Base-by-base conservation (phyloP, 805 yeast genomes). In the Candida namnaoensis region DNA sequence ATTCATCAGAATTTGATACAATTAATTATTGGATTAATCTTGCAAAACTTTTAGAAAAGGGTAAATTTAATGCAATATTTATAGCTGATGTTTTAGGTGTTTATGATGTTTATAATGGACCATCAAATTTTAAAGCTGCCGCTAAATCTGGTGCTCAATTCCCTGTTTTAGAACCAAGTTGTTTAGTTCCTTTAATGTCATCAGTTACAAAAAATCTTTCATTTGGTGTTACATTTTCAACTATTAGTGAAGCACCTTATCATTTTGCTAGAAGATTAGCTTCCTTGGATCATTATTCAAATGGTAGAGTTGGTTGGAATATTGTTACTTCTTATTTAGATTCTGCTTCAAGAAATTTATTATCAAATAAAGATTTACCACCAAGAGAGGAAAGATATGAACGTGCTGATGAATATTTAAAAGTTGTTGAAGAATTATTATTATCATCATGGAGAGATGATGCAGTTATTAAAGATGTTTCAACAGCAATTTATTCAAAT, bases 271-370 rank as follows among this genome's bases (percentile, higher is more conserved):
- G 70, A 48, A 52, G 71, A 40, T 48, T 66, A 37, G 66, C 69
- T 7, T 62, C 71, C 2, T 54, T 66, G 34, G 71, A 66, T 42
- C 71, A 66, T 45, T 52, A 67, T 41, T 60, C 70, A 3, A 54
- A 57, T 27, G 71, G 72, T 8, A 54, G 71, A 45, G 44, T 66
- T 42, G 71, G 71, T 24, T 66, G 71, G 71, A 66, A 66, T 44
- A 58, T 66, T 11, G 71, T 66, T 15, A 55, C 67, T 19, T 60
- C 67, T 8, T 65, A 65, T 38, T 49, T 65, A 38, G 66, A 64
- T 36, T 56, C 64, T 47, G 69, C 69, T 7, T 61, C 69, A 5
- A 49, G 62, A 44, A 62, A 65, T 44, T 45, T 62, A 15, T 47
- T 62, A 24, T 64, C 64, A 37, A 60, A 58, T 4, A 61, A 56